Conservation (phyloP, 768 basidiomycete genomes). For the Russula emetica region DNA sequence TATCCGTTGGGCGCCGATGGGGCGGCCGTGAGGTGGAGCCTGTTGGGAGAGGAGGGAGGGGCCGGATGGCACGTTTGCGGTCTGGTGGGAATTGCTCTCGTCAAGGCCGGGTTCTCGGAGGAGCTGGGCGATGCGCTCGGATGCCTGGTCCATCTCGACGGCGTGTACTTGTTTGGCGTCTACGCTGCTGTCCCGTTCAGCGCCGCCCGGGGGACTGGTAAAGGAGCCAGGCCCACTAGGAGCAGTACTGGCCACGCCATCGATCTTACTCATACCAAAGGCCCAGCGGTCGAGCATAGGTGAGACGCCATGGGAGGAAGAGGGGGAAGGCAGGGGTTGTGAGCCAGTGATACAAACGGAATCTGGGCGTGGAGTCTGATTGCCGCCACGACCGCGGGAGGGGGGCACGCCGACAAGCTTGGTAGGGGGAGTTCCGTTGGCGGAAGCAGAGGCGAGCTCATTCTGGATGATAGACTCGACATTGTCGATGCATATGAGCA, state of each 20-base stretch:
- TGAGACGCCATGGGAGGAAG: conserved; percentile 60
- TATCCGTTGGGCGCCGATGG: conserved; percentile 27
- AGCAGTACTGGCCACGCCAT: conserved; percentile 38
- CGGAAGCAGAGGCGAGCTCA: conserved; percentile 59
- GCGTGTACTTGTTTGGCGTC: conserved; percentile 28
- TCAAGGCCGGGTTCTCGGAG: conserved; percentile 40
- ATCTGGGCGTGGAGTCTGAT: conserved; percentile 89
- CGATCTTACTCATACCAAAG: conserved; percentile 92
- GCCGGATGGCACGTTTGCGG: conserved; percentile 42
- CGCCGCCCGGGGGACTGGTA: conserved; percentile 29
- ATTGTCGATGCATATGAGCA: conserved; percentile 94
- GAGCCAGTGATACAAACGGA: conserved; percentile 84
- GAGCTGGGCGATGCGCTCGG: conserved; percentile 50
- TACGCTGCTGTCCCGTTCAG: conserved; percentile 14
- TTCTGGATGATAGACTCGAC: conserved; percentile 89
- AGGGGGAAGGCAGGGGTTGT: conserved; percentile 87
- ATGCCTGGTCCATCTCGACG: conserved; percentile 42
- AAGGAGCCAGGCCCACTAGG: conserved; percentile 37
- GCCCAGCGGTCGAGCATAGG: conserved; percentile 79
- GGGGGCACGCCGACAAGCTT: conserved; percentile 91
- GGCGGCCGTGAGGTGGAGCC: conserved; percentile 38
- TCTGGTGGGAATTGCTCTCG: conserved; percentile 38
- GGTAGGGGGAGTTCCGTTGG: conserved; percentile 44
- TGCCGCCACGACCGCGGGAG: conserved; percentile 88
- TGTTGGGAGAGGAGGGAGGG: conserved; percentile 75